Base-by-base conservation (phyloP, 2,329 filamentous ascomycete genomes). In the Alternaria gaisen region DNA sequence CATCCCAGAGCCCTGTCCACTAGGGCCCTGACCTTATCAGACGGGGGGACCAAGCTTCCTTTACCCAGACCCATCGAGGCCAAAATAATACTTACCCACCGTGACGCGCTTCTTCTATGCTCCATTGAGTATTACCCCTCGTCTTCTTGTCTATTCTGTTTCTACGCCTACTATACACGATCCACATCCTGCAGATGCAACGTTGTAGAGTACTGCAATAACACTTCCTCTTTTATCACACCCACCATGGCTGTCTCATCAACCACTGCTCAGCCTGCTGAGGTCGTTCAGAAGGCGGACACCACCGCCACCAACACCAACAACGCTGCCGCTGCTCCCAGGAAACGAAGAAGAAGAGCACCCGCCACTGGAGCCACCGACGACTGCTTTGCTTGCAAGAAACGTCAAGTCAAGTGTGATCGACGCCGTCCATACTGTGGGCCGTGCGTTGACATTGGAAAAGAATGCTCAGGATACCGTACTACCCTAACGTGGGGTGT, bases 401-500 rank as follows among this genome's bases (percentile, higher is more conserved):
- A 93, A 82, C 88, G 91, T 75, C 90, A 89, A 72, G 85, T 90
- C 65, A 91, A 92, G 80, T 99, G 94, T 83, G 94, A 98, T 81
- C 89, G 94, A 71, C 89, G 93, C 76, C 87, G 94, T 72, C 94
- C 94, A 9, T 98, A 97, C 81, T 98, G 95, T 82, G 93, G 93
- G 44, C 94, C 93, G 80, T 99, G 94, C 79, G 87, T 98, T 65
- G 92, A 97, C 71, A 86, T 93, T 66, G 94, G 93, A 67, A 93
- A 93, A 77, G 93, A 97, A 76, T 98, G 94, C 82, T 93, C 92
- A 28, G 94, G 94, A 61, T 98, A 98, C 84, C 96, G 96, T 82
- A 98, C 94, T 16, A 94, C 94, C 71, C 85, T 98, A 80, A 98
- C 94, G 47, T 98, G 94, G 94, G 93, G 93, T 42, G 92, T 97